Percentiles rank a stretch among this genome's conserved stretches.
Conservation (phyloP, 345 rosid genomes). For the Barbarea vulgaris region DNA sequence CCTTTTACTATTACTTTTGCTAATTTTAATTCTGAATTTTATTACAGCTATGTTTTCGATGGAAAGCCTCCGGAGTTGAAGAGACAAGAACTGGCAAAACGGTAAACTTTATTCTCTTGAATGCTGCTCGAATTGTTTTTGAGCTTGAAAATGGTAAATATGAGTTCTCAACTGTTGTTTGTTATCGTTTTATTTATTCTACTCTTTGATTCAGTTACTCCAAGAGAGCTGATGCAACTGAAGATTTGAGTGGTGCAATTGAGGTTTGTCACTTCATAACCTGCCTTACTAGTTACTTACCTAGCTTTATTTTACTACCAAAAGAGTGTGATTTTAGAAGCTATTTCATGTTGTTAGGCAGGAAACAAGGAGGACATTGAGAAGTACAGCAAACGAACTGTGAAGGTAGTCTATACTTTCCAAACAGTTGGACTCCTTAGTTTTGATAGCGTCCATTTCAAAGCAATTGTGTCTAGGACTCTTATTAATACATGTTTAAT, state of each 20-base stretch:
- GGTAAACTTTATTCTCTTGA: constrained; percentile 43
- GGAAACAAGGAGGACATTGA: constrained; percentile 91
- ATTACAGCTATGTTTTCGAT: constrained; percentile 78
- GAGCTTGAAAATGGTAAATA: neutral
- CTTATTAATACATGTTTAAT: constrained; percentile 5
- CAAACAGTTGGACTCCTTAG: neutral
- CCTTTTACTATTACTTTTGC: neutral
- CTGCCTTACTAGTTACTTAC: neutral
- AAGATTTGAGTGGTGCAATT: constrained; percentile 63
- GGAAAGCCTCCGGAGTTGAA: constrained; percentile 91
- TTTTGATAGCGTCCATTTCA: neutral
- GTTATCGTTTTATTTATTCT: neutral
- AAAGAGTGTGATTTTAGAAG: neutral
- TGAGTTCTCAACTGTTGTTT: neutral
- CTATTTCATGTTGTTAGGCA: constrained; percentile 41
- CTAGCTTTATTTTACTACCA: neutral
- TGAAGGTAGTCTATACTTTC: constrained; percentile 54
- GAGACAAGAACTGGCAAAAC: constrained; percentile 85
- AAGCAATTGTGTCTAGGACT: neutral
- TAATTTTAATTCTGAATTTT: constrained; percentile 1
- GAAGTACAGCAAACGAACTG: constrained; percentile 90
- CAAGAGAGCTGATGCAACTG: constrained; percentile 81
- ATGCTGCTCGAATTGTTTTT: neutral
- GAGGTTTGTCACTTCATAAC: constrained; percentile 51
- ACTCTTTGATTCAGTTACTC: constrained; percentile 56